These are phyloP conservation scores for Diplocarpon mali DNA, from an alignment of 2,329 filamentous ascomycete genomes.

Conservation along the genomic window DNA sequence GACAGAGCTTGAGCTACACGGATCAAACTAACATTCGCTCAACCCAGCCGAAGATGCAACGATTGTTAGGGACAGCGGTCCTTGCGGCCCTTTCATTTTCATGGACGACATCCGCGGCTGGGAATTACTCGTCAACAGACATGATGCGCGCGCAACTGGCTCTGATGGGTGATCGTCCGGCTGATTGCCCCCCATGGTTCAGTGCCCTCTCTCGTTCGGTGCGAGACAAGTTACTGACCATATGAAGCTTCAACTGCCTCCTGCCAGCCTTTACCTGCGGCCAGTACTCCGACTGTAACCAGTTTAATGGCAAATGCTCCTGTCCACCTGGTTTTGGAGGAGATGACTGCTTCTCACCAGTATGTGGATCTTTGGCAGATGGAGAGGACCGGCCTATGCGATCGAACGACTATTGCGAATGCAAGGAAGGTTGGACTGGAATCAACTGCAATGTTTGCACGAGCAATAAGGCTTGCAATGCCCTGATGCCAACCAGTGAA, in stretches of 20 bases:
- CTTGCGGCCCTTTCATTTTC: slow-evolving; percentile 31
- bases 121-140: slow-evolving; percentile 40
- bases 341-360: slow-evolving; percentile 81
- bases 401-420: slow-evolving; percentile 61
- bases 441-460: slow-evolving; percentile 98
- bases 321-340: slow-evolving; percentile 90
- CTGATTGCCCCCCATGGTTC: slow-evolving; percentile 69
- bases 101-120: slow-evolving; percentile 28
- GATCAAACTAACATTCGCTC: slow-evolving; percentile 4
- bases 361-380: slow-evolving; percentile 80
- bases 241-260: slow-evolving; percentile 85
- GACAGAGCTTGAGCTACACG: slow-evolving; percentile 11
- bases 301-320: slow-evolving; percentile 81
- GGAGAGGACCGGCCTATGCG: slow-evolving; percentile 70
- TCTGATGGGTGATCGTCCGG: slow-evolving; percentile 61
- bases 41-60: slow-evolving; percentile 17
- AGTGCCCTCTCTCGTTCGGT: slow-evolving; percentile 22
- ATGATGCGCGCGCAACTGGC: slow-evolving; percentile 56
- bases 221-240: slow-evolving; percentile 11
- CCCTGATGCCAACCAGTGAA: slow-evolving; percentile 71
- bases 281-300: slow-evolving; percentile 83
- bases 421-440: slow-evolving; percentile 86
- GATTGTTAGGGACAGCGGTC: slow-evolving; percentile 15
- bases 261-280: slow-evolving; percentile 84
- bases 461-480: slow-evolving; percentile 71